phyloP scores from a whole-genome alignment of 306 rosid species.

The Castanopsis chinensis region DNA sequence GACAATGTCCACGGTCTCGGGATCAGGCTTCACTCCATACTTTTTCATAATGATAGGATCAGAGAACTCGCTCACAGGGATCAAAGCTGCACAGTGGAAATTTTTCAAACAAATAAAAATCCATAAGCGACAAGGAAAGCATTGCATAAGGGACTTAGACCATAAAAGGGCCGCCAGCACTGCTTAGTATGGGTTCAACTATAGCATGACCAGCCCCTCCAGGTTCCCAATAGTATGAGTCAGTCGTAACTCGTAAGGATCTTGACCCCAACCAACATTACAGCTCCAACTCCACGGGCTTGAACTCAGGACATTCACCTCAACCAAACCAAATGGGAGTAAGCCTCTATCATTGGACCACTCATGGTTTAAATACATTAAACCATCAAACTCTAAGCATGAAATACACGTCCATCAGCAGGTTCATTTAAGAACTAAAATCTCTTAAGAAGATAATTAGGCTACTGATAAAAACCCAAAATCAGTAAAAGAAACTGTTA shows the following conservation, averaged over 20 bases:
- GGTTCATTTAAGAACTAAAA: background rate
- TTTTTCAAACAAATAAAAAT: background rate
- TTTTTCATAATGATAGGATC: slow-evolving; percentile 51
- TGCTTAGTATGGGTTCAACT: too few relatives aligned
- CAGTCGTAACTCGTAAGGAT: too few relatives aligned
- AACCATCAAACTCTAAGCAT: background rate
- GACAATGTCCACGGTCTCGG: slow-evolving; percentile 53
- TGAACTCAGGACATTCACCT: too few relatives aligned
- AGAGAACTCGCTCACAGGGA: slow-evolving; percentile 57
- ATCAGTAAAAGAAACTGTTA: background rate
- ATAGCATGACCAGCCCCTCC: too few relatives aligned
- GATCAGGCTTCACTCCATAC: slow-evolving; percentile 53
- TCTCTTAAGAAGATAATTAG: background rate
- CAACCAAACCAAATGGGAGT: too few relatives aligned
- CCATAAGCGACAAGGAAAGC: background rate
- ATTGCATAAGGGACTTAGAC: background rate
- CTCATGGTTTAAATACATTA: background rate
- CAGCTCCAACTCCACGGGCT: too few relatives aligned
- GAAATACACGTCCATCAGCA: background rate
- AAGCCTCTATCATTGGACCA: too few relatives aligned
- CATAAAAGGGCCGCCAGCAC: too few relatives aligned
- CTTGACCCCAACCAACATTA: too few relatives aligned
- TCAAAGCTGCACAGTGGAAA: slow-evolving; percentile 50
- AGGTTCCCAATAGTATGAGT: too few relatives aligned
- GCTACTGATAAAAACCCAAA: background rate